Base-by-base conservation (phyloP, 208 protist genomes). In the Angomonas deanei region DNA sequence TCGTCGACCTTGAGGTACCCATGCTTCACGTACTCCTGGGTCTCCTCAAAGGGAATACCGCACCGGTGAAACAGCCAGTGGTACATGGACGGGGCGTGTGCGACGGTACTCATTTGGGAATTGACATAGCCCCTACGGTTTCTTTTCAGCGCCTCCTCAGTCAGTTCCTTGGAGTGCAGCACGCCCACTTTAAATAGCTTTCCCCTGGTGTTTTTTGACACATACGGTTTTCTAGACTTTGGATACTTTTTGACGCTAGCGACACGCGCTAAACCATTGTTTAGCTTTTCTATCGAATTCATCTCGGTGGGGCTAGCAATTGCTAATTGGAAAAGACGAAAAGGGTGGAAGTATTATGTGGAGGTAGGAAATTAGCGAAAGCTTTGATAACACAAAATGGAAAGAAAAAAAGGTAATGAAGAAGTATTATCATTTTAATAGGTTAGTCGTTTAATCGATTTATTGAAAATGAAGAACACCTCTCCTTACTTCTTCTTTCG, bases 31-130 rank as follows among this genome's bases (percentile, higher is more conserved):
- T 85, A 70, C 23, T 62, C 70, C 28, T 72, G 72, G 24, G 88
- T 67, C 68, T 95, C 88, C 21, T 69, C 83, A 60, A 92, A 95
- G 0, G 88, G 80, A 26, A 95, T 75, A 42, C 88, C 88, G 54
- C 88, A 95, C 54, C 85, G 81, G 54, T 95, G 88, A 49, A 86
- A 92, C 13, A 95, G 81, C 86, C 88, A 95, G 73, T 92, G 84
- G 48, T 95, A 95, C 0, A 95, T 48, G 11, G 86, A 92, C 1
- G 88, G 88, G 10, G 86, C 78, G 54, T 91, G 84, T 21, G 88
- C 88, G 19, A 89, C 88, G 5, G 85, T 93, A 64, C 87, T 95
- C 28, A 92, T 54, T 60, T 92, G 82, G 30, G 77, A 74, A 59
- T 90, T 92, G 23, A 85, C 72, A 68, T 84, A 94, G 10, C 88